Evolutionary conservation across 2,329 filamentous ascomycete genomes (phyloP).

Genomic region (Pseudogymnoascus sp.): DNA sequence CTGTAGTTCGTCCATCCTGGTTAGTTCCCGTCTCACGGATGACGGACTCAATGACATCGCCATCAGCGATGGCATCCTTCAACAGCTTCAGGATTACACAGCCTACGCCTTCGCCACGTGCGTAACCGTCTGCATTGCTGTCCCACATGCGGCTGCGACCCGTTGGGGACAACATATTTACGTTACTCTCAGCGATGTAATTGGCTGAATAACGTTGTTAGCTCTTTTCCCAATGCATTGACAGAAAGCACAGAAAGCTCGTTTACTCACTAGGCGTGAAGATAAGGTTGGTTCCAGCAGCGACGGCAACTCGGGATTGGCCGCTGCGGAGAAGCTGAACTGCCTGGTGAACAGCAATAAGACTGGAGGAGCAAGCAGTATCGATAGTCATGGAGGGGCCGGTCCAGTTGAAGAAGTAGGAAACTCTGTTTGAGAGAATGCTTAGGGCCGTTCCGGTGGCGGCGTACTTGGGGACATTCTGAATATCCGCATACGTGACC

Average conservation of each 20-base stretch:
- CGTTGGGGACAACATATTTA: conserved; percentile 29
- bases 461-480: conserved; percentile 29
- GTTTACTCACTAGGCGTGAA: conserved; percentile 2
- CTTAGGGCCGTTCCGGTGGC: conserved; percentile 29
- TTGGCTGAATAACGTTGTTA: neutral
- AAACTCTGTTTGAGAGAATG: conserved; percentile 36
- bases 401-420: conserved; percentile 35
- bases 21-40: conserved; percentile 48
- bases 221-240: neutral
- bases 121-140: conserved; percentile 18
- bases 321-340: conserved; percentile 17
- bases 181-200: conserved; percentile 27
- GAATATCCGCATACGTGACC: conserved; percentile 31
- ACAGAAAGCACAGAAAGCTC: neutral
- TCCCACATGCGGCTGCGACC: conserved; percentile 35
- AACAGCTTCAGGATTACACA: conserved; percentile 54
- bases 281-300: conserved; percentile 21
- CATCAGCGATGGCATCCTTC: conserved; percentile 49
- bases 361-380: conserved; percentile 34
- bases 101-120: conserved; percentile 46
- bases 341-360: conserved; percentile 31
- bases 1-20: conserved; percentile 51
- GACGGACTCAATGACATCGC: conserved; percentile 50
- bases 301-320: conserved; percentile 18
- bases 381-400: conserved; percentile 35